A percentile compares a stretch with the other conserved stretches of the same genome.
Conservation (phyloP, 257 asterid species). For the Nicotiana tabacum region DNA sequence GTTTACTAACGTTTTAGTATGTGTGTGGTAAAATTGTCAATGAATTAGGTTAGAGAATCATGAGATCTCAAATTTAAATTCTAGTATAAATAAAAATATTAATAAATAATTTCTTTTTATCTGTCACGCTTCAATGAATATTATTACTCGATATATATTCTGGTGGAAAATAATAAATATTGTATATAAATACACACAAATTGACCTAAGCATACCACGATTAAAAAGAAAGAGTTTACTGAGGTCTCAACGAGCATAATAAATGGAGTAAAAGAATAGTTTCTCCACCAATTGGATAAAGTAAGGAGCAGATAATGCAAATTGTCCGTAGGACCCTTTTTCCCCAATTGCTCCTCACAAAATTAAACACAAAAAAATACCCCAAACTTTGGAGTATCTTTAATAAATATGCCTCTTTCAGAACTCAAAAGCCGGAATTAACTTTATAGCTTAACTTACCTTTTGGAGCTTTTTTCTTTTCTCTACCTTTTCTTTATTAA, state of each 20-base stretch:
- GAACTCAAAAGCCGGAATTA: slow-evolving; percentile 14
- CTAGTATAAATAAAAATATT: no score
- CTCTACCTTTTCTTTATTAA: no score
- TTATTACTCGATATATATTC: no score
- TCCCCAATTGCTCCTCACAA: not conserved
- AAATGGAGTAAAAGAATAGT: not conserved
- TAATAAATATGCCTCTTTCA: not conserved
- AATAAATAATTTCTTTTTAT: no score
- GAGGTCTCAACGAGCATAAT: not conserved
- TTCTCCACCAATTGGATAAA: not conserved
- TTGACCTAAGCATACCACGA: no score
- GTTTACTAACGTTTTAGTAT: not conserved
- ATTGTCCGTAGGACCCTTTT: not conserved
- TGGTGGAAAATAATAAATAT: no score
- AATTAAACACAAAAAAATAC: not conserved
- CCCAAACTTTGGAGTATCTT: slow-evolving; percentile 1
- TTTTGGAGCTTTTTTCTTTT: not conserved
- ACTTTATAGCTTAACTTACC: not conserved
- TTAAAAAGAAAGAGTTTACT: not conserved
- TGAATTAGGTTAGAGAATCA: no score
- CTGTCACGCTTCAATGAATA: no score
- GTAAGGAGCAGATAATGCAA: not conserved
- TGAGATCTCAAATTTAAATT: no score
- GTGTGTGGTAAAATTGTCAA: no score
- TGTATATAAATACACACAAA: no score